phyloP scores from a whole-genome alignment of 2,329 filamentous ascomycete species.

The Colletotrichum acutatum region DNA sequence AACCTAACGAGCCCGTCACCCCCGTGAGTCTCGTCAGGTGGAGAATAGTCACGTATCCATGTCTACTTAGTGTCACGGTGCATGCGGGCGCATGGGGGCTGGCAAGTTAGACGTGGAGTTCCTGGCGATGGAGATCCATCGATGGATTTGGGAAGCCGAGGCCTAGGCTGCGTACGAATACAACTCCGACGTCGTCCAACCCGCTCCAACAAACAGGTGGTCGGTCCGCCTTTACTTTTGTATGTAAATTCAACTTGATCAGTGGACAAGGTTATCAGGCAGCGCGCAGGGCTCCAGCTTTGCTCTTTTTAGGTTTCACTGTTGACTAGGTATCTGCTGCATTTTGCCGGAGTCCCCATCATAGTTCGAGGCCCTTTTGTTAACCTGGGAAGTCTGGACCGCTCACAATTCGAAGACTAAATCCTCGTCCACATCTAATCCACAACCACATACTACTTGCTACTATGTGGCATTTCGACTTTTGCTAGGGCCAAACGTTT shows the following conservation, averaged over 20 bases:
- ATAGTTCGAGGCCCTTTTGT: neutral
- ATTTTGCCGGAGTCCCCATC: neutral
- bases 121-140: neutral
- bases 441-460: neutral
- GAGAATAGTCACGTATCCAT: neutral
- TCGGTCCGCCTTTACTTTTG: neutral
- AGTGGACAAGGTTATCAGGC: neutral
- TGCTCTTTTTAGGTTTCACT: neutral
- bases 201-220: neutral
- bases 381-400: neutral
- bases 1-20: neutral
- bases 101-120: neutral
- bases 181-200: neutral
- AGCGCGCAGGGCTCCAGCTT: neutral
- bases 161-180: neutral
- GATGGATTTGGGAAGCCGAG: neutral
- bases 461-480: neutral
- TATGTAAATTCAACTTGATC: neutral
- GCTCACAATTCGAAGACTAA: neutral
- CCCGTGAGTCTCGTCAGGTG: neutral
- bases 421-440: neutral
- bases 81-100: neutral
- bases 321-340: neutral
- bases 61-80: neutral
- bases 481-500: slow-evolving; percentile 24